Percentiles rank a stretch among this genome's conserved stretches.
phyloP scores from a whole-genome alignment of 768 basidiomycete genomes.

The Pulveroboletus sp. region DNA sequence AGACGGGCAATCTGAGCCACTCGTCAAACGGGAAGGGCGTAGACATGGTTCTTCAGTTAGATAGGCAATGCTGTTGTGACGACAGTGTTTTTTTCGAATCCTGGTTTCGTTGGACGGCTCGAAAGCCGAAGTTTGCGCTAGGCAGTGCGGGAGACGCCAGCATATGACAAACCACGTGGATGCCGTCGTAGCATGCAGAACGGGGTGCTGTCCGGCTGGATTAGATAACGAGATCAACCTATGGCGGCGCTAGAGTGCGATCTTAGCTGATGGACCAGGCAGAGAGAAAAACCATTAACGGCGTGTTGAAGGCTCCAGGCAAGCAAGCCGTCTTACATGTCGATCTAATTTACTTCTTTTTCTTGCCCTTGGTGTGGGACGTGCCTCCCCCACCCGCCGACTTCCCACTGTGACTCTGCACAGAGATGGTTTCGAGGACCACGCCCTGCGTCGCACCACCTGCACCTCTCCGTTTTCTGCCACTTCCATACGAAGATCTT shows the following conservation, averaged over 20 bases:
- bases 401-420: slow-evolving; percentile 32
- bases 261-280: slow-evolving; percentile 18
- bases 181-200: background rate
- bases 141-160: background rate
- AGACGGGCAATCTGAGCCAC: slow-evolving; percentile 18
- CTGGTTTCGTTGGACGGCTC: slow-evolving; percentile 1
- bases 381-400: slow-evolving; percentile 34
- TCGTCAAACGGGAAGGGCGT: slow-evolving; percentile 6
- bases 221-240: slow-evolving; percentile 27
- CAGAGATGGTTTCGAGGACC: slow-evolving; percentile 25
- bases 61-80: background rate
- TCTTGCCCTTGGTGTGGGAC: slow-evolving; percentile 55
- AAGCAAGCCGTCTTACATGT: slow-evolving; percentile 19
- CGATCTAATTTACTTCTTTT: slow-evolving; percentile 54
- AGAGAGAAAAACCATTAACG: slow-evolving; percentile 22
- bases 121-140: background rate
- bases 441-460: slow-evolving; percentile 72
- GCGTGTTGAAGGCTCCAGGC: slow-evolving; percentile 14
- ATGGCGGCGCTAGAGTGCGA: slow-evolving; percentile 19
- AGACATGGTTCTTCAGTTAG: background rate
- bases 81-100: background rate
- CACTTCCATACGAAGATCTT: slow-evolving; percentile 53
- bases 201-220: slow-evolving; percentile 12
- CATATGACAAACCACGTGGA: slow-evolving; percentile 15
- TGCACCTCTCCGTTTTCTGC: slow-evolving; percentile 51